These are phyloP conservation scores for Viola pubescens DNA, from an alignment of 441 rosid genomes.

Conservation along the genomic window DNA sequence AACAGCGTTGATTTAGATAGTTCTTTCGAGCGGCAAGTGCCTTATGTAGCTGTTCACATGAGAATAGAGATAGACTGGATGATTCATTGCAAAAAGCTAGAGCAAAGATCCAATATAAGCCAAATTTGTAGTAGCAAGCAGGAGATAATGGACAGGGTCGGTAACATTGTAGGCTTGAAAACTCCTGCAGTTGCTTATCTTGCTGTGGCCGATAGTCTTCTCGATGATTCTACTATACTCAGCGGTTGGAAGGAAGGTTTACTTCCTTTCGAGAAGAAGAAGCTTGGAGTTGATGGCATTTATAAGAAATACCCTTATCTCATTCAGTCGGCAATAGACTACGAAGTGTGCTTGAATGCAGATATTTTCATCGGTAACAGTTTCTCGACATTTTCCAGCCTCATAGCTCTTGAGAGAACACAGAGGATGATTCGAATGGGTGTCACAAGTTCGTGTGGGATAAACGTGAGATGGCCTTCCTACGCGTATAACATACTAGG, in stretches of 20 bases:
- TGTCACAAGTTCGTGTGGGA: constrained; percentile 37
- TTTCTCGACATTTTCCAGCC: constrained; percentile 93
- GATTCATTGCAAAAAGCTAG: constrained; percentile 93
- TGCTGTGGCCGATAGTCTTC: constrained; percentile 81
- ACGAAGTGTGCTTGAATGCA: constrained; percentile 82
- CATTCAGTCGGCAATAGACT: constrained; percentile 85
- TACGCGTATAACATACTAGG: constrained; percentile 79
- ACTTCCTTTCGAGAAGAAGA: constrained; percentile 73
- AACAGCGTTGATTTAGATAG: constrained; percentile 4
- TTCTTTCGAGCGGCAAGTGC: constrained; percentile 14
- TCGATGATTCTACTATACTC: constrained; percentile 61
- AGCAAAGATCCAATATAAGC: constrained; percentile 48
- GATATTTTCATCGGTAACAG: constrained; percentile 87
- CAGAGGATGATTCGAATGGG: constrained; percentile 70
- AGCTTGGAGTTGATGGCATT: constrained; percentile 53
- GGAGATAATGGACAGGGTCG: constrained; percentile 69
- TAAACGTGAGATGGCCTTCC: constrained; percentile 60
- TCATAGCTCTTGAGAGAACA: constrained; percentile 76
- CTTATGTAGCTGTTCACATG: constrained; percentile 88
- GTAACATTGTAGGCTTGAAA: constrained; percentile 43
- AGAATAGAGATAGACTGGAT: constrained; percentile 97
- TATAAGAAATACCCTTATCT: constrained; percentile 73
- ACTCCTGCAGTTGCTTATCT: constrained; percentile 60
- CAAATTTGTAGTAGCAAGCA: constrained; percentile 86
- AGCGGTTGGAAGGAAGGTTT: constrained; percentile 71